Evolutionary conservation across 2,329 filamentous ascomycete species (phyloP).

Genomic region (Fusarium euwallaceae): DNA sequence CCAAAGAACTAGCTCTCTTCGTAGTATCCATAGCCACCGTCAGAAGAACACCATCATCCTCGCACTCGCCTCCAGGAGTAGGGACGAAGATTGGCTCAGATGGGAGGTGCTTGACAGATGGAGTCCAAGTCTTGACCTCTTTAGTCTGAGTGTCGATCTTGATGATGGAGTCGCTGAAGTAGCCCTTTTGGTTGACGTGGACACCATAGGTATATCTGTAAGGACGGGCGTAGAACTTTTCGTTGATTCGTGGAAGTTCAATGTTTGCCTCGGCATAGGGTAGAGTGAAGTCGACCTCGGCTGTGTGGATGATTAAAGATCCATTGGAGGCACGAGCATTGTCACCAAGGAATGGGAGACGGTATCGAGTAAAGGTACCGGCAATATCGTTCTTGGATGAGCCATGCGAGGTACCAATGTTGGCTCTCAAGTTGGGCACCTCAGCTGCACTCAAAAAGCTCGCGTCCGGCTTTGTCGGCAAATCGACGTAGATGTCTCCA

Average conservation of each 20-base stretch:
- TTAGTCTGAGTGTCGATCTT: constrained; percentile 25
- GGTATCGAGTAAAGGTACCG: constrained; percentile 18
- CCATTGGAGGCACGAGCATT: neutral
- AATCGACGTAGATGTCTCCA: constrained; percentile 21
- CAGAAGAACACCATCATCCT: constrained; percentile 18
- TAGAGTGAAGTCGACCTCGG: constrained; percentile 13
- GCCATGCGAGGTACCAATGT: constrained; percentile 5
- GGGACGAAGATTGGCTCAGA: constrained; percentile 24
- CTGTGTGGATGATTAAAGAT: constrained; percentile 2
- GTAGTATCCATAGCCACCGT: constrained; percentile 14
- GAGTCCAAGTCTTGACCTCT: constrained; percentile 3
- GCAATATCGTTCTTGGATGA: constrained; percentile 8
- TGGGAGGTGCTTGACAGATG: constrained; percentile 4
- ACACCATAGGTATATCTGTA: constrained; percentile 22
- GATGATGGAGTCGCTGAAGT: constrained; percentile 28
- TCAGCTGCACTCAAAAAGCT: constrained; percentile 8
- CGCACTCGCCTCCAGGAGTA: neutral
- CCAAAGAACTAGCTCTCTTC: constrained; percentile 13
- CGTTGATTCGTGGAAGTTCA: constrained; percentile 20
- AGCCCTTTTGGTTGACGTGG: constrained; percentile 6
- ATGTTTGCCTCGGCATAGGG: constrained; percentile 11
- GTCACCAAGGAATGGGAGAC: constrained; percentile 7
- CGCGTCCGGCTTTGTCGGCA: constrained; percentile 11
- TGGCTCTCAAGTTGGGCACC: constrained; percentile 14
- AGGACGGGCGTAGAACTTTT: neutral